Base-by-base conservation (phyloP, 495 filamentous ascomycete species). In the Penicillium longicatenatum region DNA sequence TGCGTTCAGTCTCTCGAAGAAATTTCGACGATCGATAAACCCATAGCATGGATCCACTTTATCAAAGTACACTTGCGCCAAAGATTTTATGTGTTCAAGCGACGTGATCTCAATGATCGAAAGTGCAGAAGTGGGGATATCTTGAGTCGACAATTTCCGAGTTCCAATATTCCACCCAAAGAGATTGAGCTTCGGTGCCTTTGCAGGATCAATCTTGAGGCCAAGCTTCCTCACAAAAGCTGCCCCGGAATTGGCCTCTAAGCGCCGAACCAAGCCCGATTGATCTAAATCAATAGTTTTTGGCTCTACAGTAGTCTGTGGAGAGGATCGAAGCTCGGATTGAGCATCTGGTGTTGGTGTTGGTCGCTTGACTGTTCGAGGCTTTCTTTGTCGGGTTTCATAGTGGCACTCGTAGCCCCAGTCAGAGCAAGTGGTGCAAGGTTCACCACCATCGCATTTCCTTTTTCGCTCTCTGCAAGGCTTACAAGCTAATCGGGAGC, bases 81-180 rank as follows among this genome's bases (percentile, higher is more conserved):
- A 63, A 1, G 26, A 30, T 46, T 59, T 70, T 66, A 78, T 70
- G 10, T 77, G 66, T 0, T 64, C 61, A 42, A 65, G 39, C 0
- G 77, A 69, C 6, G 76, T 62, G 12, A 78, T 70, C 21, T 75
- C 68, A 6, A 69, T 63, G 26, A 81, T 61, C 0, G 57, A 60
- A 7, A 59, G n/a, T 2, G 55, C 54, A 6, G 60, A 2, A 11
- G 16, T 29, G 0, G 54, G 33, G 9, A 26, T 35, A 1, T 54
- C 17, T 3, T 51, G 49, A 8, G 62, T 63, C 11, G 63, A 55
- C n/a, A 70, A 61, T 14, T 63, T 43, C 21, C 81, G 70, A 16
- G 67, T 66, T 9, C 79, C 79, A 16, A 75, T 60, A 65, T 83
- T 82, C 81, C 80, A 85, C 0, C 70, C 81, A 61, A 82, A 85